Evolutionary conservation across 2,329 filamentous ascomycete genomes (phyloP), one percentile per base, ranked within the genome.

Genomic region (Phialophora tarda): DNA sequence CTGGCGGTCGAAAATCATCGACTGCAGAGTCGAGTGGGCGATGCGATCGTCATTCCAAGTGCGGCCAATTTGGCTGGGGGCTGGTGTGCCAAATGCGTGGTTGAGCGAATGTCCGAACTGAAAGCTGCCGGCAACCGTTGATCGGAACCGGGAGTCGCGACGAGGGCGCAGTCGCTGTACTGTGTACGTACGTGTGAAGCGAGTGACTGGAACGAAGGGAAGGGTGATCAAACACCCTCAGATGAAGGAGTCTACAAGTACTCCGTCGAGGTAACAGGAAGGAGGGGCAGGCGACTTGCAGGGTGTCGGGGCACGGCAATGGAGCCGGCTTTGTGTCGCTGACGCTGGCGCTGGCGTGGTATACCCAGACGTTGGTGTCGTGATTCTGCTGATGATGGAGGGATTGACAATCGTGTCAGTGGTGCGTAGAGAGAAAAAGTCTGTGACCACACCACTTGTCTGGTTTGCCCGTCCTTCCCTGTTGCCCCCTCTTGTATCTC

Each of bases 21-120:
- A 44, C 21, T 28, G 41, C 61, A 34, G 61, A 34, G 54, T 58
- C 24, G 41, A 34, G 41, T 26, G 32, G 59, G 63, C 30, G 63
- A 47, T 62, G 53, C 28, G 55, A 57, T 65, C 53, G 54, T 51
- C 58, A 32, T 53, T 53, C 63, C 53, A 10, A 47, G 38, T 47
- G 60, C 38, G 54, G 51, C 38, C 23, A 5, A 12, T 32, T 55
- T n/a, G 53, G 38, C 54, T 28, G 44, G 53, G 38, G 26, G 41
- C 62, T 30, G 17, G 24, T 32, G 47, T 14, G 59, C n/a, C 24
- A 59, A 41, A 58, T 34, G 32, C 34, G 48, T 65, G 56, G 63
- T 23, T 41, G 24, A 61, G 23, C 50, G 51, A 61, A 24, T 30
- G 55, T 54, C 48, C 11, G 34, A 12, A 23, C 21, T 6, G 55